phyloP scores from a whole-genome alignment of 495 filamentous ascomycete genomes.

The Penicillium canescens region DNA sequence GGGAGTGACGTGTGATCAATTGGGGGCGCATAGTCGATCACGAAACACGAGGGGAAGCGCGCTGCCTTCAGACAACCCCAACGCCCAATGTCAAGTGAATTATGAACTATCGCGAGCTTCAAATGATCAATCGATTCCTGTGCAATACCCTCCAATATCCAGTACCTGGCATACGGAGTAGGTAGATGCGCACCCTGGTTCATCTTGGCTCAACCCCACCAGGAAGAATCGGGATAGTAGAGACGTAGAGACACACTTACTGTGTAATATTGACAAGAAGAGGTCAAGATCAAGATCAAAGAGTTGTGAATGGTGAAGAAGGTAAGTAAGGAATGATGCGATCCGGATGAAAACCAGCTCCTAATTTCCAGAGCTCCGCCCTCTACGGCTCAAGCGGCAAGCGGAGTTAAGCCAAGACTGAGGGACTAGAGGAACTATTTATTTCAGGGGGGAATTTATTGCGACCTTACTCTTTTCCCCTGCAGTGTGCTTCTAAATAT shows the following conservation, averaged over 20 bases:
- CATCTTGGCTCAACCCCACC: no score
- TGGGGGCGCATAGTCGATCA: conserved; percentile 1
- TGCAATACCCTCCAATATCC: no score
- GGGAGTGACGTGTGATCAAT: conserved; percentile 9
- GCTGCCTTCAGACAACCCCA: background rate
- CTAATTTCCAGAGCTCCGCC: conserved; percentile 19
- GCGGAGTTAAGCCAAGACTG: conserved; percentile 27
- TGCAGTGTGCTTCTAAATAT: background rate
- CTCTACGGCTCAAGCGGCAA: conserved; percentile 16
- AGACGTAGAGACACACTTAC: background rate
- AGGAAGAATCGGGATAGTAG: background rate
- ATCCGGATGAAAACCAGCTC: conserved; percentile 16
- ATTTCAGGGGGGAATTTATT: background rate
- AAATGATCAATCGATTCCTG: background rate
- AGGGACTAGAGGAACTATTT: conserved; percentile 18
- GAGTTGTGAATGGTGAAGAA: conserved; percentile 4
- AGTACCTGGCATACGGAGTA: no score
- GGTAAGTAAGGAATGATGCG: conserved; percentile 11
- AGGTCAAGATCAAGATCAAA: background rate
- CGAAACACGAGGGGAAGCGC: conserved; percentile 1
- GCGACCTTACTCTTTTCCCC: no score
- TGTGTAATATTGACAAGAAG: no score
- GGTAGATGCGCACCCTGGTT: no score
- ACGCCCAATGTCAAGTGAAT: background rate
- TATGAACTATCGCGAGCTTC: no score